Evolutionary conservation across 1,284 basidiomycete genomes (phyloP), one percentile per base, ranked within the genome.

Genomic region (Trichosporon sp.): DNA sequence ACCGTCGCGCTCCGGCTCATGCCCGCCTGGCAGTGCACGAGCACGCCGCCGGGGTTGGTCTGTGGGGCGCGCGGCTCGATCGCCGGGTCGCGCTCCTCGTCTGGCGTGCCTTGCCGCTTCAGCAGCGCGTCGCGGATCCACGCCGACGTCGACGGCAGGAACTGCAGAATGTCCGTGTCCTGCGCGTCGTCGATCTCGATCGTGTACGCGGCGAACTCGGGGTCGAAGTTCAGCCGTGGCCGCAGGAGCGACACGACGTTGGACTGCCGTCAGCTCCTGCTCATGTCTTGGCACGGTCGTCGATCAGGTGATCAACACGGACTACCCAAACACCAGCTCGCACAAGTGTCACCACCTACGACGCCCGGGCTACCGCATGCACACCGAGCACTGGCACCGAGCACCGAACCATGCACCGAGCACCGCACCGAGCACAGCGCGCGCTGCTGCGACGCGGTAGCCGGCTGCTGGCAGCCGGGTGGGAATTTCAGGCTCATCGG

Each of bases 11-110:
- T 92, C 27, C 93, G 87, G 76, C 92, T 93, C 83, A 93, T 87
- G 27, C 92, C 92, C 27, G 92, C 92, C 72, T 91, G 89, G 78
- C 93, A 95, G 80, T 95, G 93, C 0, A 95, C 91, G 18, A 95
- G 84, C 0, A 95, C 90, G 0, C 90, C 90, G 31, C 89, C 86
- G 0, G 87, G 88, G 75, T 90, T 91, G 75, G 89, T 75, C 25
- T 27, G 64, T 3, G 67, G 67, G 0, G 68, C 67, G 7, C 51
- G 25, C 56, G 31, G 53, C 27, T 65, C 67, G 11, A 67, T 67
- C 6, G 27, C 51, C 18, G 44, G 25, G 23, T 53, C 53, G 13
- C 47, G 42, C 29, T 60, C 56, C 27, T 29, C 27, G 18, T 60
- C 56, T 8, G 56, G 56, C 56, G 56, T 60, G 9, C 56, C 56